Conservation (phyloP, 2,329 filamentous ascomycete species). For the Aspergillus sp. region DNA sequence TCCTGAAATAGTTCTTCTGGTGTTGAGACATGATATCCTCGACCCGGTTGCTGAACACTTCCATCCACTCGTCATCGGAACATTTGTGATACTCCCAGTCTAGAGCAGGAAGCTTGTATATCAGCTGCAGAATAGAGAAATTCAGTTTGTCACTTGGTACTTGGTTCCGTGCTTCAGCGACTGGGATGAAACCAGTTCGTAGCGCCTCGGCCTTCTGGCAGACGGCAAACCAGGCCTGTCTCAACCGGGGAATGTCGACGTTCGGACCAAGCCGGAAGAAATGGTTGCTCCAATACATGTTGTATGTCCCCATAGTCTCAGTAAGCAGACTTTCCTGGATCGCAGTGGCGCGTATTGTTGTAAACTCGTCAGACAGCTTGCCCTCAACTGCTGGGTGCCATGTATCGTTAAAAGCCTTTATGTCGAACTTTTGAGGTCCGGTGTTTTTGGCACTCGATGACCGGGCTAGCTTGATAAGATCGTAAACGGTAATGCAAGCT, state of each 20-base stretch:
- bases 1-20: constrained; percentile 28
- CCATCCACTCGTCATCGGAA: constrained; percentile 14
- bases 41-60: constrained; percentile 20
- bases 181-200: constrained; percentile 38
- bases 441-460: background rate
- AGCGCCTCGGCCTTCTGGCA: constrained; percentile 35
- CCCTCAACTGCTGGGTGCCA: constrained; percentile 20
- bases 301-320: constrained; percentile 39
- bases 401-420: constrained; percentile 22
- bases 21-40: constrained; percentile 24
- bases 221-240: constrained; percentile 34
- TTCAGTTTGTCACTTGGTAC: constrained; percentile 3
- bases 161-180: constrained; percentile 22
- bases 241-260: constrained; percentile 30
- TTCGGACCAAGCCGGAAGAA: constrained; percentile 32
- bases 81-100: constrained; percentile 27
- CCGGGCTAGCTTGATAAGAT: constrained; percentile 21
- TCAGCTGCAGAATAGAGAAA: constrained; percentile 30
- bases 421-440: constrained; percentile 13
- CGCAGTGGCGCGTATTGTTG: constrained; percentile 31
- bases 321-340: constrained; percentile 42
- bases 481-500: constrained; percentile 28
- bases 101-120: constrained; percentile 25
- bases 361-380: constrained; percentile 20
- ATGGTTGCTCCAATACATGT: constrained; percentile 43